Conservation (phyloP, 805 yeast genomes). For the Kluyveromyces starmeri region DNA sequence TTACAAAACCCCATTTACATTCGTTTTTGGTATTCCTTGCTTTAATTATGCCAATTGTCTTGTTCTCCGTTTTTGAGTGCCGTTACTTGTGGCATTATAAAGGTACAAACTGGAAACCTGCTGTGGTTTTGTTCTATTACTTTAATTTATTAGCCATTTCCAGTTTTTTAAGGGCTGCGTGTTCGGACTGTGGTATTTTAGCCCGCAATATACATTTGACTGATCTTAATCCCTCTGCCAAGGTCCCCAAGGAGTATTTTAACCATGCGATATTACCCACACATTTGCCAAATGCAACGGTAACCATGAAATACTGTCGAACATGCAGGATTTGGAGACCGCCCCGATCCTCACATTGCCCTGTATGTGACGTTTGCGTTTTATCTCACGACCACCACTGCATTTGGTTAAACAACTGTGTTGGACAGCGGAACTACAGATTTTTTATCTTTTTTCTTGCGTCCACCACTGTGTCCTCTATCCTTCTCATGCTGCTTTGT, state of each 20-base stretch:
- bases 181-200: conserved; percentile 61
- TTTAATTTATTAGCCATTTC: conserved; percentile 42
- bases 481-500: conserved; percentile 19
- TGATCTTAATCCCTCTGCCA: conserved; percentile 25
- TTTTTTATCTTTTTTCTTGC: conserved; percentile 48
- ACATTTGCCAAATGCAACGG: conserved; percentile 4
- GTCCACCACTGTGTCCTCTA: conserved; percentile 27
- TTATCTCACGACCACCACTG: conserved; percentile 63
- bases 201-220: conserved; percentile 61
- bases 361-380: conserved; percentile 58
- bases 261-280: conserved; percentile 43
- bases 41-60: conserved; percentile 38
- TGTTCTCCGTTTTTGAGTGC: conserved; percentile 45
- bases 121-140: conserved; percentile 49
- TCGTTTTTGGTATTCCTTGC: conserved; percentile 30
- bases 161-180: conserved; percentile 45
- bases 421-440: conserved; percentile 64
- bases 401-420: conserved; percentile 61
- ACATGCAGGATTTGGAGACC: conserved; percentile 70
- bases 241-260: conserved; percentile 50
- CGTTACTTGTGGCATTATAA: conserved; percentile 17
- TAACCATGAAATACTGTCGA: conserved; percentile 48
- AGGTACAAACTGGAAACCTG: conserved; percentile 13
- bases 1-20: conserved; percentile 33
- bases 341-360: conserved; percentile 69